A percentile compares a stretch with the other conserved stretches of the same genome.
Evolutionary conservation across 1,284 basidiomycete species (phyloP).

Genomic region (Sanguinoderma infundibulare): DNA sequence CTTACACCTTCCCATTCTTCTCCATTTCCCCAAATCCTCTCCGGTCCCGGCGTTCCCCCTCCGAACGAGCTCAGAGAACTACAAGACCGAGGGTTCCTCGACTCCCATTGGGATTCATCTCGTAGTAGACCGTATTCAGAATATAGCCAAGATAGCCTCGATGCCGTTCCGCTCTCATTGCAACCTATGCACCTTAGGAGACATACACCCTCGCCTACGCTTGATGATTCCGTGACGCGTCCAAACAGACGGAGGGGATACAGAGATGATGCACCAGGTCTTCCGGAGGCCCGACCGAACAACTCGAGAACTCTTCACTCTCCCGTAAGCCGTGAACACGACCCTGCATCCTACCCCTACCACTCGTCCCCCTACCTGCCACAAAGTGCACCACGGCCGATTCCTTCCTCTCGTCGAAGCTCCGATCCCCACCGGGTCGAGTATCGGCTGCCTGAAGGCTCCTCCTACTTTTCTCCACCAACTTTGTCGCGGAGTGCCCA

Average conservation of each 20-base stretch:
- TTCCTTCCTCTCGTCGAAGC: constrained; percentile 17
- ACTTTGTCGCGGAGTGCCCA: constrained; percentile 23
- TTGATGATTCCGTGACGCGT: constrained; percentile 6
- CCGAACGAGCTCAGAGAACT: constrained; percentile 9
- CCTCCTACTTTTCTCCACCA: constrained; percentile 21
- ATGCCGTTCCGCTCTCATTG: constrained; percentile 30
- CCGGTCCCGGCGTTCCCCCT: constrained; percentile 4
- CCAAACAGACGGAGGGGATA: constrained; percentile 6
- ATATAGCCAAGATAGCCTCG: constrained; percentile 22
- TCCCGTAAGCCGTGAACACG: constrained; percentile 18
- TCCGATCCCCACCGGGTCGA: constrained; percentile 18
- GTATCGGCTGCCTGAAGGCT: constrained; percentile 11
- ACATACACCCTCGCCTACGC: constrained; percentile 30
- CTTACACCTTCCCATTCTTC: constrained; percentile 13
- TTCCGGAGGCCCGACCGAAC: constrained; percentile 12
- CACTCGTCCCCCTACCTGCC: constrained; percentile 23
- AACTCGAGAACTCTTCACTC: constrained; percentile 10
- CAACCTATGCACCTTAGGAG: constrained; percentile 27
- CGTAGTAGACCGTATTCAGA: constrained; percentile 20
- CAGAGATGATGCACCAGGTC: constrained; percentile 12
- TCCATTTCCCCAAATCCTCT: constrained; percentile 3
- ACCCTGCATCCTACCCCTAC: constrained; percentile 15
- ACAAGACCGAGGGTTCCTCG: constrained; percentile 9
- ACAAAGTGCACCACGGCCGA: constrained; percentile 18
- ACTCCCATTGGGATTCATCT: constrained; percentile 8